A percentile compares a stretch with the other conserved stretches of the same genome.
These are phyloP conservation scores for Exophiala viscosa DNA, from an alignment of 2,329 filamentous ascomycete genomes.

Conservation along the genomic window DNA sequence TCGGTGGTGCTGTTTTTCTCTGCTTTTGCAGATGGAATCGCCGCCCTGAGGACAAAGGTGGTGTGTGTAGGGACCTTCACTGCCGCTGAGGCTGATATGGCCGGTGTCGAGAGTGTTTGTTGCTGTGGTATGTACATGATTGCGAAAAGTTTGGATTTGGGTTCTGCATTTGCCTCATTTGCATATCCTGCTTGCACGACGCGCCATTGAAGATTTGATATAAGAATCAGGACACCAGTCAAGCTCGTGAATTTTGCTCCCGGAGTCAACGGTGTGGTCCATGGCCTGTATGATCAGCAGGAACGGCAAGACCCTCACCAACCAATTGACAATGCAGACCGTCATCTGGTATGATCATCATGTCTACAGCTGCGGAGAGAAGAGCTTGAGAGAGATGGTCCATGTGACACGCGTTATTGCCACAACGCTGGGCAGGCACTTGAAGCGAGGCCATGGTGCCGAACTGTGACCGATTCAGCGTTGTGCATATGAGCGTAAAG, in stretches of 20 bases:
- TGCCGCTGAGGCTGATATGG: background rate
- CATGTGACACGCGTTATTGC: background rate
- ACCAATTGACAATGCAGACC: too few species aligned
- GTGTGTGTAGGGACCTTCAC: background rate
- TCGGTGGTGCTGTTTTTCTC: background rate
- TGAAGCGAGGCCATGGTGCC: background rate
- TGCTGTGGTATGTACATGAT: slow-evolving; percentile 16
- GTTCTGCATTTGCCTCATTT: background rate
- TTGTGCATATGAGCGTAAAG: background rate
- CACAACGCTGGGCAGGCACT: background rate
- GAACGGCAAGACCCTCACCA: background rate
- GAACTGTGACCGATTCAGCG: background rate
- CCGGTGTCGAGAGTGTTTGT: background rate
- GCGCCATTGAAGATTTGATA: too few species aligned
- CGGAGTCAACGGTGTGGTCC: background rate
- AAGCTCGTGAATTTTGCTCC: background rate
- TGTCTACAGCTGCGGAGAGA: background rate
- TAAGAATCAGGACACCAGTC: too few species aligned
- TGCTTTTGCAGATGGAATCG: background rate
- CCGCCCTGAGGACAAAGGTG: background rate
- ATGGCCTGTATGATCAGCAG: background rate
- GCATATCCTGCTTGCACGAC: background rate
- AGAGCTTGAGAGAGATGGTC: background rate
- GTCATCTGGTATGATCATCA: slow-evolving; percentile 1
- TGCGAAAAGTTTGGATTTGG: background rate